Evolutionary conservation across 75 land plant species (phyloP).

Genomic region (Pinus taeda): DNA sequence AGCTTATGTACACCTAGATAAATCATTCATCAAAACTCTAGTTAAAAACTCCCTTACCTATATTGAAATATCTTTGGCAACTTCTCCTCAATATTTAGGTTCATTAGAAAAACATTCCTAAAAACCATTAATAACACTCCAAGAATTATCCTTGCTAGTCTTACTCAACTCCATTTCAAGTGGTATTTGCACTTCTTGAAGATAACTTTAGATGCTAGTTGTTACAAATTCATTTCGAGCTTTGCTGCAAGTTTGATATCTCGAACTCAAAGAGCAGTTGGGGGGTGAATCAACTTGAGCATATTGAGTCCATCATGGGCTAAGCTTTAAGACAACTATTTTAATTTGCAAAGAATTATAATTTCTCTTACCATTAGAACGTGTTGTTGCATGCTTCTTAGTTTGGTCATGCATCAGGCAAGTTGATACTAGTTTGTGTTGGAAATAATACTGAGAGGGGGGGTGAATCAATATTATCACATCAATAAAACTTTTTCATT

Average conservation of each 20-base stretch:
- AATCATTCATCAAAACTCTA: slow-evolving; percentile 16
- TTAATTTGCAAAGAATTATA: slow-evolving; percentile 42
- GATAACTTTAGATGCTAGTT: slow-evolving; percentile 12
- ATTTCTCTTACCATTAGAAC: neutral
- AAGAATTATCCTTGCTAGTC: neutral
- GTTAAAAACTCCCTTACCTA: slow-evolving; percentile 42
- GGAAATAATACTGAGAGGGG: too few species aligned
- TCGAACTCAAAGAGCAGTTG: slow-evolving; percentile 12
- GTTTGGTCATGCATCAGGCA: neutral
- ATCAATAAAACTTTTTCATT: too few species aligned
- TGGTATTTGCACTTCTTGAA: slow-evolving; percentile 1
- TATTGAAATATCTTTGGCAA: slow-evolving; percentile 51
- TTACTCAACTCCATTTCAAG: slow-evolving; percentile 13
- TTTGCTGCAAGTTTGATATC: neutral
- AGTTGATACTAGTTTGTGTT: neutral
- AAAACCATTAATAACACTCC: neutral
- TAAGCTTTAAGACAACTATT: slow-evolving; percentile 80
- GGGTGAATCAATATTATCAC: too few species aligned
- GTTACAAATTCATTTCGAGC: slow-evolving; percentile 11
- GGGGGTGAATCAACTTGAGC: slow-evolving; percentile 25
- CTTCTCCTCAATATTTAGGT: slow-evolving; percentile 37
- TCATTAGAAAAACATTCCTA: slow-evolving; percentile 17
- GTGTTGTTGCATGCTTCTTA: neutral
- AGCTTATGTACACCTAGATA: slow-evolving; percentile 32
- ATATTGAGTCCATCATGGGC: slow-evolving; percentile 36